phyloP scores from a whole-genome alignment of 306 rosid genomes.

The Adenanthera pavonina region DNA sequence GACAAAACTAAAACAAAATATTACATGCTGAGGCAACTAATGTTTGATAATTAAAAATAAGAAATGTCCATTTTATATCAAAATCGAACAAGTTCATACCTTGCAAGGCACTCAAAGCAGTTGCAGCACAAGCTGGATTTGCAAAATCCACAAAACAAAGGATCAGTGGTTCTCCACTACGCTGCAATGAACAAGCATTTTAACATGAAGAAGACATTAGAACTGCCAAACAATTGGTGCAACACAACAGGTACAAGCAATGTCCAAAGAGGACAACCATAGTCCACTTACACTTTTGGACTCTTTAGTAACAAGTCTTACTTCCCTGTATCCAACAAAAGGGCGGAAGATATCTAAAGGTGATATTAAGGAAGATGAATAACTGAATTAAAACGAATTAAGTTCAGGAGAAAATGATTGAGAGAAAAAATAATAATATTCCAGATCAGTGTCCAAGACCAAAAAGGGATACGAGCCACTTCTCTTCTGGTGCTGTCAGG shows the following conservation, averaged over 20 bases:
- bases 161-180: slow-evolving; percentile 89
- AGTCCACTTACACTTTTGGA: slow-evolving; percentile 75
- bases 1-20: neutral
- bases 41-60: neutral
- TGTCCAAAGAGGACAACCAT: slow-evolving; percentile 22
- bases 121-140: slow-evolving; percentile 89
- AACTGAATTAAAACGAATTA: slow-evolving; percentile 3
- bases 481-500: slow-evolving; percentile 81
- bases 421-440: slow-evolving; percentile 8
- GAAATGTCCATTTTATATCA: slow-evolving; percentile 8
- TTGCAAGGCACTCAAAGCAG: slow-evolving; percentile 92
- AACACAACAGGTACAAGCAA: neutral
- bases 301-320: slow-evolving; percentile 88
- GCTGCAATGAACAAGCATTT: slow-evolving; percentile 60
- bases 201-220: slow-evolving; percentile 15
- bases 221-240: slow-evolving; percentile 30
- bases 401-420: slow-evolving; percentile 23
- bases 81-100: too few relatives aligned
- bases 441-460: slow-evolving; percentile 24
- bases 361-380: slow-evolving; percentile 45
- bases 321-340: slow-evolving; percentile 93
- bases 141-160: slow-evolving; percentile 91
- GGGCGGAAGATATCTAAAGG: slow-evolving; percentile 88
- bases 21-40: neutral
- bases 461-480: slow-evolving; percentile 91